These are phyloP conservation scores for Gracilaria domingensis DNA, from an alignment of 23 red algal genomes.

Conservation along the genomic window DNA sequence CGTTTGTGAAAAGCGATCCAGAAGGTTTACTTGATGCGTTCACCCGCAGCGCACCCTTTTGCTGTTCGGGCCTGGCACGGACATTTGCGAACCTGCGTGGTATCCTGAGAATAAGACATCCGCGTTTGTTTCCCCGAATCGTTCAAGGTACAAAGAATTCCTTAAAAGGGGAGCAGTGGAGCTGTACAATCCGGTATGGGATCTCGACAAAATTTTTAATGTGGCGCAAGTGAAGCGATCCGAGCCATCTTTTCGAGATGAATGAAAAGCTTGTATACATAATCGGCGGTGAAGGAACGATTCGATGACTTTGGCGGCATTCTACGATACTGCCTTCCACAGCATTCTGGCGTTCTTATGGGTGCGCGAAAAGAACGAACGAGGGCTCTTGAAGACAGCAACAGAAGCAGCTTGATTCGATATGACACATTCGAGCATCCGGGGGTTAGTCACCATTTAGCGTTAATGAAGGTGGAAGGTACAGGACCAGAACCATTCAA, in stretches of 20 bases:
- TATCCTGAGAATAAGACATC: background rate
- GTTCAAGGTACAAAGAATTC: background rate
- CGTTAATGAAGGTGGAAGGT: background rate
- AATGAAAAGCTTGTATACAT: background rate
- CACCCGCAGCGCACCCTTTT: background rate
- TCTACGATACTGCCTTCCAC: conserved; percentile 8
- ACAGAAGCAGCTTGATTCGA: background rate
- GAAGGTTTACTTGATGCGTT: background rate
- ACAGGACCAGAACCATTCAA: background rate
- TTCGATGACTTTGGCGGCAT: background rate
- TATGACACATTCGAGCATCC: background rate
- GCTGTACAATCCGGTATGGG: background rate
- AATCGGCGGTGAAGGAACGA: background rate
- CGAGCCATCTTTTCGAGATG: background rate
- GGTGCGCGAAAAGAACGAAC: background rate
- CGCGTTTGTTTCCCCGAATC: background rate
- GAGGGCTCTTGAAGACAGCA: background rate
- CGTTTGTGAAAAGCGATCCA: background rate
- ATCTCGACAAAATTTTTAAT: background rate
- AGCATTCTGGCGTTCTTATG: background rate
- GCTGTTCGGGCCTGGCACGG: background rate
- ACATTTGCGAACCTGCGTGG: background rate
- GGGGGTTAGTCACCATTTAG: background rate
- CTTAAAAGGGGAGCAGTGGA: background rate
- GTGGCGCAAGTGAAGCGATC: background rate